Evolutionary conservation across 768 basidiomycete species (phyloP).

Genomic region (Sarcodon sp.): DNA sequence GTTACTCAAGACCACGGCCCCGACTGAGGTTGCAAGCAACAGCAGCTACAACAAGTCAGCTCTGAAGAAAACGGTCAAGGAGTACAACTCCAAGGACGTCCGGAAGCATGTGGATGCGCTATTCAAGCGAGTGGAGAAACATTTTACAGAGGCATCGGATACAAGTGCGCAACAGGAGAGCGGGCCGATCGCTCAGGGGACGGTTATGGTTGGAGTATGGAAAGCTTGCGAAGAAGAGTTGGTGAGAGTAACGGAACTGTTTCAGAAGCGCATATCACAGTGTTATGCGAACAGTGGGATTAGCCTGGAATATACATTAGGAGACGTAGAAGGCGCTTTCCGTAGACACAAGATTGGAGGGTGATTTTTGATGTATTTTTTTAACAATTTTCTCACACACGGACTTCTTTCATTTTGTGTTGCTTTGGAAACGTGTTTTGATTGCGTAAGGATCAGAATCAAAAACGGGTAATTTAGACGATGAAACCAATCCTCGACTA

Average conservation of each 20-base stretch:
- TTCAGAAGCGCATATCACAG: slow-evolving; percentile 53
- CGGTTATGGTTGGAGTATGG: slow-evolving; percentile 79
- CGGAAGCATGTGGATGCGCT: slow-evolving; percentile 80
- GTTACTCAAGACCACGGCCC: slow-evolving; percentile 67
- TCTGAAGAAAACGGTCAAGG: slow-evolving; percentile 78
- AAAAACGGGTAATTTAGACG: too few species aligned
- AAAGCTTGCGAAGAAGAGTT: slow-evolving; percentile 83
- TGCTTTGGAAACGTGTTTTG: neutral
- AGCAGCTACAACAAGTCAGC: slow-evolving; percentile 62
- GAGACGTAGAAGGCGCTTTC: slow-evolving; percentile 73
- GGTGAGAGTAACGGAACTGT: slow-evolving; percentile 56
- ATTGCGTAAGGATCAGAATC: slow-evolving; percentile 16
- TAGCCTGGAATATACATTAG: slow-evolving; percentile 56
- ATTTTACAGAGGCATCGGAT: slow-evolving; percentile 78
- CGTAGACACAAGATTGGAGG: slow-evolving; percentile 38
- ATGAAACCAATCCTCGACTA: too few species aligned
- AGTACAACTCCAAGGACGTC: slow-evolving; percentile 79
- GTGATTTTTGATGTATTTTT: slow-evolving; percentile 4
- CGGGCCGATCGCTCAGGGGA: slow-evolving; percentile 28
- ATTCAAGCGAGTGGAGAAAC: slow-evolving; percentile 89
- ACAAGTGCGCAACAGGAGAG: slow-evolving; percentile 44
- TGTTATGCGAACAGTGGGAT: slow-evolving; percentile 72
- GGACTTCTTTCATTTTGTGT: slow-evolving; percentile 4
- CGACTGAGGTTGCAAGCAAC: slow-evolving; percentile 66
- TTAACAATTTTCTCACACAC: neutral